These are phyloP conservation scores for Eucalyptus erythrocorys DNA, from an alignment of 345 rosid species.

Conservation along the genomic window DNA sequence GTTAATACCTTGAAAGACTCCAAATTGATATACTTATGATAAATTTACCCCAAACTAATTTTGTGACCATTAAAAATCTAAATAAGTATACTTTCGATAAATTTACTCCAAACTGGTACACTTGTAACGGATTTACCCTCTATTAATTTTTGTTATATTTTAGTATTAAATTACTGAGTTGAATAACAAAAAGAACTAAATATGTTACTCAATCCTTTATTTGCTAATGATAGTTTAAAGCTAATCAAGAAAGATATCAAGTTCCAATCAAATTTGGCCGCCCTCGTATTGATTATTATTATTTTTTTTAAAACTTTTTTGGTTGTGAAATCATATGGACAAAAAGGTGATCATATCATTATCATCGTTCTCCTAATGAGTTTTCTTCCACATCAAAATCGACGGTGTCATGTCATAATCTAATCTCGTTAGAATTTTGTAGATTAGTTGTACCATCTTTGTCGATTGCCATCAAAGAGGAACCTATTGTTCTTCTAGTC, in stretches of 20 bases:
- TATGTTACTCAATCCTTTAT: background rate
- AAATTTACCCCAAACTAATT: no score
- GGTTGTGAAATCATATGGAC: background rate
- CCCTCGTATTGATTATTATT: background rate
- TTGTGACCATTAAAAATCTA: no score
- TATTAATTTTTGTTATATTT: no score
- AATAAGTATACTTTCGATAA: no score
- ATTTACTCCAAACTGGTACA: no score
- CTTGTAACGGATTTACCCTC: no score
- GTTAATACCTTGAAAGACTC: no score
- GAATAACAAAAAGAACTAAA: background rate
- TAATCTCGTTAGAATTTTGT: background rate
- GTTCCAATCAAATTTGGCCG: background rate
- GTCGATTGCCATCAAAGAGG: background rate
- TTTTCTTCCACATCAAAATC: background rate
- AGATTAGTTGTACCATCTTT: background rate
- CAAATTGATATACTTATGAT: no score
- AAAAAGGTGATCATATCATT: background rate
- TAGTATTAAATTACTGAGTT: no score
- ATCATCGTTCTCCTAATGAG: background rate
- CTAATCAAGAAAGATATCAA: background rate
- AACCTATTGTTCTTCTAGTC: background rate
- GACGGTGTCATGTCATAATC: background rate
- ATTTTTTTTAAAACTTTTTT: no score
- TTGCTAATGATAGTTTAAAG: background rate